Base-by-base conservation (phyloP, 139 green algal genomes). In the Picochlorum sp. region DNA sequence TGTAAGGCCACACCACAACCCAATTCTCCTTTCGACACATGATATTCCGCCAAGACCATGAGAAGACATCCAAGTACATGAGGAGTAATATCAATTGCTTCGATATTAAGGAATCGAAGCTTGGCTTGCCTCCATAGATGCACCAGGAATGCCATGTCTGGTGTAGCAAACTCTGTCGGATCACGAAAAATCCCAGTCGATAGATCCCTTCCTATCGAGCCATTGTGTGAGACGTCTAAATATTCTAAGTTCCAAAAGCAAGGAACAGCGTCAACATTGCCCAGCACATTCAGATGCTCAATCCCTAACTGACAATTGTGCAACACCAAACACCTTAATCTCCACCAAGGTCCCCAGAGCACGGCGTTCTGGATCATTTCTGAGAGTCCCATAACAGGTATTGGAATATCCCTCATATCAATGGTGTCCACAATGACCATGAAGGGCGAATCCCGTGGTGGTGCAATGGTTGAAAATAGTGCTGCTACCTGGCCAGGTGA, bases 141-240 rank as follows among this genome's bases (percentile, higher is more conserved):
- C 18, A 54, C 6, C 47, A 54, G n/a, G n/a, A 54, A 21, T 20
- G n/a, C 18, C 47, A 54, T 26, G 18, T 20, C 11, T 21, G 47
- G 47, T 13, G 47, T 26, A 4, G 18, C 16, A 21, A 54, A 54
- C 5, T 54, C 47, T 20, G 3, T 21, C 15, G 47, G 47, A 20
- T 54, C 47, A 21, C 1, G n/a, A 13, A 9, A 21, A 20, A 15
- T 11, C 20, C 13, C 23, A 13, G 34, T 52, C 10, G 18, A 28
- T 8, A n/a, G 9, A 15, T 65, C 23, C 23, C 58, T 57, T 26
- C 58, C 58, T 16, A 65, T 31, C 21, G 13, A 24, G 18, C 13
- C 7, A 31, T 65, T 65, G 6, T 26, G 21, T n/a, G 58, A 65
- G 15, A 65, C 9, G 13, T 65, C 58, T 26, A 65, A 30, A 31